phyloP scores from a whole-genome alignment of 1,139 yeast species.

The Yamadazyma dendronema region DNA sequence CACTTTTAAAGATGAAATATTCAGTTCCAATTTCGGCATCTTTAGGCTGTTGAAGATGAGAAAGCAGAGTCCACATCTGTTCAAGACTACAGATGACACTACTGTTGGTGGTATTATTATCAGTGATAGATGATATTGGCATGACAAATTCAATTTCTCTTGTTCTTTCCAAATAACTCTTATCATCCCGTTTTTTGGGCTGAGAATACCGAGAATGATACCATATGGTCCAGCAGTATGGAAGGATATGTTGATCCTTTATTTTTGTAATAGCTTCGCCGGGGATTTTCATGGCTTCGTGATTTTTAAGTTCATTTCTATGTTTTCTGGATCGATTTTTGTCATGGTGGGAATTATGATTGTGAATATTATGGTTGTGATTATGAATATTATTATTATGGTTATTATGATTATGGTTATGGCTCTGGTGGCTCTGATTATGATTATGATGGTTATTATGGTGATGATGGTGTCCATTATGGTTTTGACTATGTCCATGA shows the following conservation, averaged over 20 bases:
- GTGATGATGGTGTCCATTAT: constrained; percentile 4
- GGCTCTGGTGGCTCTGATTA: constrained; percentile 4
- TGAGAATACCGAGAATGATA: constrained; percentile 38
- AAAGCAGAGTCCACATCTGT: constrained; percentile 59
- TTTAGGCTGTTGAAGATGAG: constrained; percentile 46
- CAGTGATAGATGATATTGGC: constrained; percentile 8
- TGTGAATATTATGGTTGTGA: constrained; percentile 9
- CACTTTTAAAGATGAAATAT: constrained; percentile 58
- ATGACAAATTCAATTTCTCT: constrained; percentile 34
- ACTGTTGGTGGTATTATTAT: constrained; percentile 26
- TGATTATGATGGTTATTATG: constrained; percentile 5
- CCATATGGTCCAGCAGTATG: constrained; percentile 53
- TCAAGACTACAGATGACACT: constrained; percentile 47
- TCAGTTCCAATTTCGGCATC: constrained; percentile 56
- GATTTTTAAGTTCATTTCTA: constrained; percentile 14
- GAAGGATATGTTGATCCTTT: constrained; percentile 38
- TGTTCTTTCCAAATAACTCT: constrained; percentile 40
- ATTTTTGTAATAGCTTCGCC: constrained; percentile 25
- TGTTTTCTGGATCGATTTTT: constrained; percentile 4
- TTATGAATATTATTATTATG: no score
- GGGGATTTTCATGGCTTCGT: constrained; percentile 28
- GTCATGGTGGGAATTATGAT: constrained; percentile 1
- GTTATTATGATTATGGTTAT: constrained; percentile 7
- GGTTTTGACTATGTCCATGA: constrained; percentile 1
- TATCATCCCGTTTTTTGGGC: constrained; percentile 14